These are phyloP conservation scores for Candida ovalis DNA, from an alignment of 805 yeast species.

Conservation along the genomic window DNA sequence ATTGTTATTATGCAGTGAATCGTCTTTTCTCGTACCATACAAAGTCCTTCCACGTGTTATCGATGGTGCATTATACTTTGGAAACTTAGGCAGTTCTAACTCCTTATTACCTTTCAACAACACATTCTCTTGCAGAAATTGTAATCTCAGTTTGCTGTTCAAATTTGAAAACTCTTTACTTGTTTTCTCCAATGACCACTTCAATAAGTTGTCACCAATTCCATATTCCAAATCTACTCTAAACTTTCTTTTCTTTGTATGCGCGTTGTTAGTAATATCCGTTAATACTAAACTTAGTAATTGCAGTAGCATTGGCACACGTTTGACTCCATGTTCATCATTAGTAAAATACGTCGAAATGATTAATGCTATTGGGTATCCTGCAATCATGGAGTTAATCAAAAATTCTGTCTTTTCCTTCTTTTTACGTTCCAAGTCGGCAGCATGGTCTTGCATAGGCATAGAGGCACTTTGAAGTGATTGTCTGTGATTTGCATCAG, in stretches of 20 bases:
- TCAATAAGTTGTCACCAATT: slow-evolving; percentile 68
- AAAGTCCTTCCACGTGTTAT: not conserved
- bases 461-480: slow-evolving; percentile 7
- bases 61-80: slow-evolving; percentile 25
- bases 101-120: slow-evolving; percentile 21
- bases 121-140: slow-evolving; percentile 41
- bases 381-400: slow-evolving; percentile 54
- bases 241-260: slow-evolving; percentile 43
- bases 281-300: slow-evolving; percentile 64
- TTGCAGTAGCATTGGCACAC: slow-evolving; percentile 80
- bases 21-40: slow-evolving; percentile 2
- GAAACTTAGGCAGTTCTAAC: slow-evolving; percentile 36
- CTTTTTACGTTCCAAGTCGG: slow-evolving; percentile 23
- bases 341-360: slow-evolving; percentile 69
- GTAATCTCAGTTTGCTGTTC: slow-evolving; percentile 63
- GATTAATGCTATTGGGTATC: slow-evolving; percentile 70
- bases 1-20: not conserved
- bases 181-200: slow-evolving; percentile 76
- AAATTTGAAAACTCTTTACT: slow-evolving; percentile 68
- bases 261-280: slow-evolving; percentile 40
- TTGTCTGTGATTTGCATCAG: slow-evolving; percentile 10
- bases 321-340: slow-evolving; percentile 70
- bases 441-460: slow-evolving; percentile 11
- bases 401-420: slow-evolving; percentile 28
- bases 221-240: slow-evolving; percentile 87